Percentiles rank a stretch among this genome's conserved stretches.
Conservation (phyloP, 805 yeast species). For the Myxozyma lipomycoides region DNA sequence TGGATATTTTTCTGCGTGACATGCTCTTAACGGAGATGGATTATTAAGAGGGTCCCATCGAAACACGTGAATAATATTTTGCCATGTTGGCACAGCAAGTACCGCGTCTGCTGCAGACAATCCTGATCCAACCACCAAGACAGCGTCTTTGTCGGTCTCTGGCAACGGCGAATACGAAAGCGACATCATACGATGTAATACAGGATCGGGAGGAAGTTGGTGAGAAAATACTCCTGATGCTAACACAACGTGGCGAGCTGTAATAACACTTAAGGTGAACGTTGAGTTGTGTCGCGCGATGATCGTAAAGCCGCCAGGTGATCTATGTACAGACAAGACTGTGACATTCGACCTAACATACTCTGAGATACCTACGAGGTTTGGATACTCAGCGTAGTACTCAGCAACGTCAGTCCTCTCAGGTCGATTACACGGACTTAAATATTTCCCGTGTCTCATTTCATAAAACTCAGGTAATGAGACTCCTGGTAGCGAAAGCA, state of each 20-base stretch:
- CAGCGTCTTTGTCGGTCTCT: conserved; percentile 3
- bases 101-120: conserved; percentile 38
- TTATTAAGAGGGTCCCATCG: conserved; percentile 30
- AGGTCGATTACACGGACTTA: conserved; percentile 32
- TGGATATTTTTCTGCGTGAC: conserved; percentile 35
- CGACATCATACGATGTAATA: conserved; percentile 21
- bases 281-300: conserved; percentile 15
- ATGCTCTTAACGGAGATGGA: conserved; percentile 33
- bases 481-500: conserved; percentile 37
- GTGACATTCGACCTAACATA: conserved; percentile 21
- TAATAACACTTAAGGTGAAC: conserved; percentile 9
- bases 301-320: conserved; percentile 10
- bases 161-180: conserved; percentile 4
- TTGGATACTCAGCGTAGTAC: conserved; percentile 33
- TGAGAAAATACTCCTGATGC: conserved; percentile 34
- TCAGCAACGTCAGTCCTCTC: conserved; percentile 31
- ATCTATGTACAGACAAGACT: conserved; percentile 22
- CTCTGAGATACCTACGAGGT: conserved; percentile 29
- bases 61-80: conserved; percentile 31
- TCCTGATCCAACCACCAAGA: conserved; percentile 36
- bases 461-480: conserved; percentile 30
- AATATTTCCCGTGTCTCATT: conserved; percentile 8
- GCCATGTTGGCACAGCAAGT: conserved; percentile 7
- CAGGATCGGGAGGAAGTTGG: conserved; percentile 23
- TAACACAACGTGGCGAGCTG: conserved; percentile 21